A percentile compares a stretch with the other conserved stretches of the same genome.
phyloP scores from a whole-genome alignment of 306 rosid species.

The Malus fusca region DNA sequence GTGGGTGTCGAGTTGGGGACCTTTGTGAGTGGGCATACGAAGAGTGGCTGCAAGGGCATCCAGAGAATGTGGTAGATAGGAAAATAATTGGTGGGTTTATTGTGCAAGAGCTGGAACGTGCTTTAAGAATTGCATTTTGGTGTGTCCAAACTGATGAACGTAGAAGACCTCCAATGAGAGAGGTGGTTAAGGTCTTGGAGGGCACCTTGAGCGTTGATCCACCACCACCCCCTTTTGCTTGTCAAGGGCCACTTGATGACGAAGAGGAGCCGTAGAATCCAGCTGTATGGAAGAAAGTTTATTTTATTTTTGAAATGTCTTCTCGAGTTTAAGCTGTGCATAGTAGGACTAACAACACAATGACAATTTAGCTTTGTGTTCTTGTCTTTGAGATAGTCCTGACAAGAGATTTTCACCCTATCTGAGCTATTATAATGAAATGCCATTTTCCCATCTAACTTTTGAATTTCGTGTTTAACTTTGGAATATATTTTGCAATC shows the following conservation, averaged over 20 bases:
- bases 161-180: constrained; percentile 61
- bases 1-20: constrained; percentile 31
- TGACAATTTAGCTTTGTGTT: constrained; percentile 12
- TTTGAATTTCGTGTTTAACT: not conserved
- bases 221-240: constrained; percentile 59
- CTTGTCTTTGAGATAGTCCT: constrained; percentile 1
- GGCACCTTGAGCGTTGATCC: constrained; percentile 62
- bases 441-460: not conserved
- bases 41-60: constrained; percentile 55
- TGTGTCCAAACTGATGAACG: constrained; percentile 61
- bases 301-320: not conserved
- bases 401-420: constrained; percentile 1
- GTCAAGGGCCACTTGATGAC: constrained; percentile 2
- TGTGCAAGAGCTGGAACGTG: constrained; percentile 48
- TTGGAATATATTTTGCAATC: not conserved
- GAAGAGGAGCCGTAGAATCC: constrained; percentile 23
- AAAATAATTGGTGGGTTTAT: constrained; percentile 36
- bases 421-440: not conserved
- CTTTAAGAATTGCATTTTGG: constrained; percentile 71
- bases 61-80: constrained; percentile 40
- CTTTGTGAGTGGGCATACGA: constrained; percentile 48
- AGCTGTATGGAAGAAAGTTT: constrained; percentile 15
- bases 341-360: constrained; percentile 48
- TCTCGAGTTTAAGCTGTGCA: constrained; percentile 27
- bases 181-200: constrained; percentile 70